Conservation (phyloP, 75 land plant species). For the Azolla pinnata region DNA sequence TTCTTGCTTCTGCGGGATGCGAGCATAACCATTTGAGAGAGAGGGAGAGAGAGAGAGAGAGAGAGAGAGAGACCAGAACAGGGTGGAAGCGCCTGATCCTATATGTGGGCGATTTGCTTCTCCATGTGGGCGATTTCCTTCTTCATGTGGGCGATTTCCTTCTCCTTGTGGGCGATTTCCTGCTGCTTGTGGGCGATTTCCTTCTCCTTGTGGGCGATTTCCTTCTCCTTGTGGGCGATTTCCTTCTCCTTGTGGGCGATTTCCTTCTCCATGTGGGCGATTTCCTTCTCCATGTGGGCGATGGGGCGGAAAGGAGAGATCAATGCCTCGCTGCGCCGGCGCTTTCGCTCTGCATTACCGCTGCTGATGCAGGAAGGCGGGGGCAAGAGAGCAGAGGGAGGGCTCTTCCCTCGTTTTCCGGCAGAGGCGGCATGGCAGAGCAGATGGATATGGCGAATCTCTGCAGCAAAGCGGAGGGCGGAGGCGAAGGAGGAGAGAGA, state of each 20-base stretch:
- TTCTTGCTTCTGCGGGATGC: constrained; percentile 1
- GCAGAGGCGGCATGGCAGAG: not conserved
- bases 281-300: too few species aligned
- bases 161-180: not conserved
- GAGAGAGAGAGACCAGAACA: constrained; percentile 4
- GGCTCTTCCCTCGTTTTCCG: not conserved
- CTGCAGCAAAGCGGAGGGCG: not conserved
- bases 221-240: too few species aligned
- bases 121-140: constrained; percentile 7
- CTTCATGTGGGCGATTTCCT: not conserved
- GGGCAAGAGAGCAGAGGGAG: too few species aligned
- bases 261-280: too few species aligned
- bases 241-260: too few species aligned
- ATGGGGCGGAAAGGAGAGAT: too few species aligned
- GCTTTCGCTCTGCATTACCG: too few species aligned
- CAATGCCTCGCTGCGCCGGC: too few species aligned
- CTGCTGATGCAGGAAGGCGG: too few species aligned
- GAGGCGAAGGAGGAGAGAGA: not conserved
- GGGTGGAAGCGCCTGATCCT: not conserved
- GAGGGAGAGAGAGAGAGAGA: not conserved
- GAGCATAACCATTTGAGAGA: not conserved
- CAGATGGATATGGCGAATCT: not conserved
- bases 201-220: not conserved
- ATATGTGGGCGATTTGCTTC: not conserved
- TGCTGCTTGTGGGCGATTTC: not conserved